phyloP scores from a whole-genome alignment of 345 rosid species.

The Brassica rapa region DNA sequence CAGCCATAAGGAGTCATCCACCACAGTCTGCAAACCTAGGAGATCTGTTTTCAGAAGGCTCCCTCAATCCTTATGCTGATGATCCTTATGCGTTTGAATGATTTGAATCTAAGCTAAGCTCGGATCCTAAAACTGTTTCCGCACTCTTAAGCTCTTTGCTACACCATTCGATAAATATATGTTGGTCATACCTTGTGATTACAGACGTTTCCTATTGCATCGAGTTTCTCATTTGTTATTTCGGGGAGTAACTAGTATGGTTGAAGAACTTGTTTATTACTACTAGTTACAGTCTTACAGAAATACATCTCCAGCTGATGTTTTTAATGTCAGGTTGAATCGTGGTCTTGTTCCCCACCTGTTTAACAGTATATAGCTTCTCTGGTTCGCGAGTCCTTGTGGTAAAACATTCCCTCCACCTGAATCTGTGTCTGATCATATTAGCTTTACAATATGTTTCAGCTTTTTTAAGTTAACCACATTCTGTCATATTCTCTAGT shows the following conservation, averaged over 20 bases:
- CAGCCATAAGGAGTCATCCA: slow-evolving; percentile 42
- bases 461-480: slow-evolving; percentile 5
- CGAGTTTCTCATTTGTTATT: neutral
- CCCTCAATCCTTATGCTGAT: slow-evolving; percentile 85
- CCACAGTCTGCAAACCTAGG: slow-evolving; percentile 70
- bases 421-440: slow-evolving; percentile 18
- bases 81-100: slow-evolving; percentile 94
- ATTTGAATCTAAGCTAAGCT: neutral
- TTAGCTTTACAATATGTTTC: slow-evolving; percentile 5
- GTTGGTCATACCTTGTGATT: neutral
- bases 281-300: neutral
- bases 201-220: neutral
- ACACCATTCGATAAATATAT: neutral
- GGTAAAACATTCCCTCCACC: slow-evolving; percentile 2
- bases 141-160: slow-evolving; percentile 4
- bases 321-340: neutral
- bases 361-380: neutral
- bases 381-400: slow-evolving; percentile 4
- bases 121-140: slow-evolving; percentile 9
- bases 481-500: neutral
- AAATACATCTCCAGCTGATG: neutral
- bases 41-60: slow-evolving; percentile 90
- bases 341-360: neutral
- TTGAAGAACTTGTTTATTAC: neutral
- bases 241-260: neutral